Evolutionary conservation across 2,329 filamentous ascomycete species (phyloP), one percentile per base, ranked within the genome.

Genomic region (Penicillium janthinellum): DNA sequence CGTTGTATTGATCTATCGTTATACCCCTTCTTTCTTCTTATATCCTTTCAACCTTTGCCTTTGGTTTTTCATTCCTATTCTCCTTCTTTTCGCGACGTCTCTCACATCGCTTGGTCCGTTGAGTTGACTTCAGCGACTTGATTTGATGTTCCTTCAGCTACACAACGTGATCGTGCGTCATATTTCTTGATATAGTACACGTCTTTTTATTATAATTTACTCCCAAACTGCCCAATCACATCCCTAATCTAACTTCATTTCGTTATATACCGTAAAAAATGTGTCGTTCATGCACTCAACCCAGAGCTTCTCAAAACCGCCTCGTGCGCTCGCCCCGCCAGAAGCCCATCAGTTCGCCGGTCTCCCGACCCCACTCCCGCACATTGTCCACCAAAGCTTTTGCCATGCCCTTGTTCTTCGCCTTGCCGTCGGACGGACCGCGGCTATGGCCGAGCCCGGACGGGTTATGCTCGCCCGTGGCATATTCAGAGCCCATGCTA

Each of bases 401-500:
- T 12, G 86, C 86, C 83, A 89, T 85, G 34, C 82, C 83, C 57
- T 83, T 83, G 63, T 84, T 82, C 65, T 80, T 81, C 58, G 75
- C 77, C 59, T 79, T 81, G 57, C 73, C 69, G 57, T 78, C 73
- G 37, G 57, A 69, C 56, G 57, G 64, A 10, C 67, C 57, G 2
- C 67, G 65, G 37, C 54, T 62, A n/a, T 70, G 67, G 37, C 71
- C 66, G 37, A 74, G 56, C 10, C 70, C 71, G 22, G 63, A 57
- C 14, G 67, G 55, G 31, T 58, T 62, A 61, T 66, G 70, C 14
- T 82, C 81, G 5, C 86, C 85, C 0, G 86, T 87, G 17, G 84
- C 84, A 71, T 87, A 88, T 64, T 92, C 90, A 50, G 86, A 91
- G 12, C 92, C 91, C 85, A 97, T 97, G 7, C 89, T 96, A 0